Evolutionary conservation across 495 filamentous ascomycete genomes (phyloP), one percentile per base, ranked within the genome.

Genomic region (Trichoderma virens): DNA sequence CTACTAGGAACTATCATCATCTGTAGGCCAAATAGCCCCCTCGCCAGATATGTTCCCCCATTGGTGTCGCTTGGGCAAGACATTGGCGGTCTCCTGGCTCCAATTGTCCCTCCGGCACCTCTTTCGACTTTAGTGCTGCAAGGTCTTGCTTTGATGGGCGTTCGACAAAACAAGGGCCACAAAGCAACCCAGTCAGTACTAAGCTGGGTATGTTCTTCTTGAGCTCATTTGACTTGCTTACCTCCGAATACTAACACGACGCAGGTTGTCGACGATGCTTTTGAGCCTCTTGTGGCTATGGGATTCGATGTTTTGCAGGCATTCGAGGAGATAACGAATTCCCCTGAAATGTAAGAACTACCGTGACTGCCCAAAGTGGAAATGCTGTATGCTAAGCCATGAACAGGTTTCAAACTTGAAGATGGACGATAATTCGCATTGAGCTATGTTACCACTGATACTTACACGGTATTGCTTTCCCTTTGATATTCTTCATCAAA

Each of bases 1-100:
- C 74, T 96, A 18, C 71, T 96, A 32, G 92, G 91, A 6, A 92
- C 89, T n/a, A 85, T 96, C 18, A 88, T 96, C 61, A 82, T 95
- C 23, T 93, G 91, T 72, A 88, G 86, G 68, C 81, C 81, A 30
- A 83, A 84, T 54, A 88, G 89, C 11, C 74, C 71, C 14, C 75
- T 95, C 43, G 85, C 89, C 3, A 84, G 84, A 25, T 88, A 85
- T 70, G 83, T 95, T 64, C 90, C 92, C 2, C 78, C 83, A 0
- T 76, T 95, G 67, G 77, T 78, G 62, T 78, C 81, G 45, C 63
- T 70, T n/a, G 72, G 74, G 2, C 79, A 79, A 59, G 76, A 83
- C 16, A 70, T 79, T n/a, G 91, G 90, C 20, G 92, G 90, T 27
- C 90, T 96, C 61, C 87, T 93, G 7, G 90, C 89, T 9, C 91